Evolutionary conservation across 805 yeast genomes (phyloP).

Genomic region (Spathaspora boniae): DNA sequence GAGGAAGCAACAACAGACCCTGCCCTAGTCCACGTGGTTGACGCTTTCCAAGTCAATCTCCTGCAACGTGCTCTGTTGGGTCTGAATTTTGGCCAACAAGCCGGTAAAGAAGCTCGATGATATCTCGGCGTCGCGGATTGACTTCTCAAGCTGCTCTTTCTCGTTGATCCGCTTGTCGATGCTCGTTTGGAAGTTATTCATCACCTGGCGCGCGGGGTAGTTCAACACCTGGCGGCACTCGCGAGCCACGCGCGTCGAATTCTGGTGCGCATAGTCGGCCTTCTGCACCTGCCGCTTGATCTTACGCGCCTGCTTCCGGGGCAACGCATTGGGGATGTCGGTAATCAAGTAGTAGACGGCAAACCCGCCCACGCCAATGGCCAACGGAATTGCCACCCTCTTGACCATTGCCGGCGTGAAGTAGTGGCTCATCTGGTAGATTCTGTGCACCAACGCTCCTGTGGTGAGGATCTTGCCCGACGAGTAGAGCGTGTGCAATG

Average conservation of each 20-base stretch:
- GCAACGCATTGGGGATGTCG: slow-evolving; percentile 88
- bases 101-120: slow-evolving; percentile 54
- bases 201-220: slow-evolving; percentile 80
- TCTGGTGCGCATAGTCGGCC: slow-evolving; percentile 73
- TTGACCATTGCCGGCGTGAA: slow-evolving; percentile 39
- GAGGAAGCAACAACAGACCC: no score
- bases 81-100: slow-evolving; percentile 42
- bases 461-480: slow-evolving; percentile 38
- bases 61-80: slow-evolving; percentile 39
- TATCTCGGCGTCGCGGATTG: slow-evolving; percentile 53
- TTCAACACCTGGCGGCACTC: slow-evolving; percentile 81
- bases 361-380: slow-evolving; percentile 48
- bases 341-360: slow-evolving; percentile 60
- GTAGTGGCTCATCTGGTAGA: slow-evolving; percentile 29
- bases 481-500: slow-evolving; percentile 38
- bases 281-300: slow-evolving; percentile 59
- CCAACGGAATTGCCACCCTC: slow-evolving; percentile 51
- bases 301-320: slow-evolving; percentile 74
- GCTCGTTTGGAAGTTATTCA: slow-evolving; percentile 60
- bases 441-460: slow-evolving; percentile 40
- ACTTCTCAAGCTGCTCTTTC: slow-evolving; percentile 52
- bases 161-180: slow-evolving; percentile 59
- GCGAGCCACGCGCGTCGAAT: slow-evolving; percentile 72
- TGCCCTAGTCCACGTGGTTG: slow-evolving; percentile 38
- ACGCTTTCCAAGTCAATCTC: slow-evolving; percentile 44